phyloP scores from a whole-genome alignment of 2,329 filamentous ascomycete genomes.

The Neofusicoccum umdonicola region DNA sequence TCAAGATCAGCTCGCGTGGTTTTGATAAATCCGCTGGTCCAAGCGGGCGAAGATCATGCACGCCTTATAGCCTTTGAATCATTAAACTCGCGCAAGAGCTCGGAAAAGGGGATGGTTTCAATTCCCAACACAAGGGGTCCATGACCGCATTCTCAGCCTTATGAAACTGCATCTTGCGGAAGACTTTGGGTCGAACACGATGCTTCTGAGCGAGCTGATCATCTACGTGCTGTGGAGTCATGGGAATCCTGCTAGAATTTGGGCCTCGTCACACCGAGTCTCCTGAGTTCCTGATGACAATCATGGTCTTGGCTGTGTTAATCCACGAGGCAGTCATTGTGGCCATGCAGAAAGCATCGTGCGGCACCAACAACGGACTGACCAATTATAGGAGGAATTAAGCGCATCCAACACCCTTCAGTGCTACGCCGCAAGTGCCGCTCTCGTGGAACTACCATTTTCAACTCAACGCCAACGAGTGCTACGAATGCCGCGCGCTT shows the following conservation, averaged over 20 bases:
- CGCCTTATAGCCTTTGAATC: slow-evolving; percentile 6
- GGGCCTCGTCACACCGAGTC: neutral
- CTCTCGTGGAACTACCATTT: neutral
- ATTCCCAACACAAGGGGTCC: neutral
- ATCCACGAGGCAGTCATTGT: neutral
- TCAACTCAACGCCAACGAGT: neutral
- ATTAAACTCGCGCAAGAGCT: neutral
- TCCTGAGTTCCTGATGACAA: neutral
- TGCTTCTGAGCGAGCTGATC: neutral
- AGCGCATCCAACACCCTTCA: neutral
- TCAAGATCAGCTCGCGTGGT: neutral
- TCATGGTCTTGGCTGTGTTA: neutral
- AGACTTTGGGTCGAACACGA: too few species aligned
- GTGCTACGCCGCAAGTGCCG: neutral
- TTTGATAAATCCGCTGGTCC: slow-evolving; percentile 6
- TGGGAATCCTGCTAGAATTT: neutral
- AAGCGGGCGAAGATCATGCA: slow-evolving; percentile 10
- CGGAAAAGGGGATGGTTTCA: neutral
- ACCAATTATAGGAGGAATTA: neutral
- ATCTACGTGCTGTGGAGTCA: neutral
- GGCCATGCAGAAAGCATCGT: neutral
- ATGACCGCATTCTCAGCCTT: neutral
- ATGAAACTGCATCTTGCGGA: too few species aligned
- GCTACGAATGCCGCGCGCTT: neutral
- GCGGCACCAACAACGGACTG: neutral